These are phyloP conservation scores for Trametes cubensis DNA, from an alignment of 768 basidiomycete species.

Conservation along the genomic window DNA sequence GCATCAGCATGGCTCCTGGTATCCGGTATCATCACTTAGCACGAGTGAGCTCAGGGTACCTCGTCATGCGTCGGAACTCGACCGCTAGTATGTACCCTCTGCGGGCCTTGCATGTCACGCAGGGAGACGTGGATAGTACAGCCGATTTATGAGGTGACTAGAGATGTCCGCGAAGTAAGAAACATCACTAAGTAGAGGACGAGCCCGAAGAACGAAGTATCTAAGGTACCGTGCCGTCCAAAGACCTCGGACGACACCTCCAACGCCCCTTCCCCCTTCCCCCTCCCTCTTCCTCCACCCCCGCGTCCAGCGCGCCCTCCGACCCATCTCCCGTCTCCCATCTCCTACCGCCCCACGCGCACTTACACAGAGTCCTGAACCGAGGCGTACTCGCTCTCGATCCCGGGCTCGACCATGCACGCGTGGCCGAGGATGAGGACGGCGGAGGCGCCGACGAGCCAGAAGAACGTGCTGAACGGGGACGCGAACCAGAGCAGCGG, in stretches of 20 bases:
- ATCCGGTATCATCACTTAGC: too few species aligned
- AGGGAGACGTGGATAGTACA: too few species aligned
- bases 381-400: conserved; percentile 88
- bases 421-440: conserved; percentile 89
- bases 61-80: too few species aligned
- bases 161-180: neutral
- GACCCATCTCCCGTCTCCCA: neutral
- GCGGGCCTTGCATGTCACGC: too few species aligned
- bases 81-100: too few species aligned
- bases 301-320: neutral
- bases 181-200: neutral
- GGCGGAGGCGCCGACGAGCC: conserved; percentile 87
- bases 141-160: too few species aligned
- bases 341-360: neutral
- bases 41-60: too few species aligned
- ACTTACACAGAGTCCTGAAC: conserved; percentile 69
- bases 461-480: conserved; percentile 86
- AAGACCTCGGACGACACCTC: neutral
- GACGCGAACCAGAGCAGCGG: conserved; percentile 82
- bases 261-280: neutral
- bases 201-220: neutral
- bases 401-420: conserved; percentile 86
- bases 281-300: neutral
- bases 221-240: conserved; percentile 1
- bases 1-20: too few species aligned